Evolutionary conservation across 129 eudicot species (phyloP).

Genomic region (sunflower (Helianthus annuus)): HanXRQr2.0-SUNRISE NC_035434.2:2714577-2715076

Average conservation of each 20-base stretch:
- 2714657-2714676: too few species aligned
- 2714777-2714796: slow-evolving; percentile 79
- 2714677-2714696: too few species aligned
- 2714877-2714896: slow-evolving; percentile 70
- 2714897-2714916: slow-evolving; percentile 72
- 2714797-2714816: slow-evolving; percentile 95
- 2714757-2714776: too few species aligned
- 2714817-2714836: slow-evolving; percentile 58
- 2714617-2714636: too few species aligned
- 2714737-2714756: too few species aligned
- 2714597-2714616: too few species aligned
- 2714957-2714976: not conserved
- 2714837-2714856: slow-evolving; percentile 43
- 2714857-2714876: slow-evolving; percentile 61
- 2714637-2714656: too few species aligned
- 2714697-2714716: too few species aligned
- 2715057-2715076: slow-evolving; percentile 86
- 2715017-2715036: slow-evolving; percentile 9
- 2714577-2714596: too few species aligned
- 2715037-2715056: slow-evolving; percentile 11
- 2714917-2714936: slow-evolving; percentile 96
- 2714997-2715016: not conserved
- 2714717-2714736: too few species aligned
- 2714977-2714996: not conserved
- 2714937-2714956: slow-evolving; percentile 95